Percentiles rank a stretch among this genome's conserved stretches.
Conservation (phyloP, 1,139 yeast genomes). For the Protomyces inundatus region DNA sequence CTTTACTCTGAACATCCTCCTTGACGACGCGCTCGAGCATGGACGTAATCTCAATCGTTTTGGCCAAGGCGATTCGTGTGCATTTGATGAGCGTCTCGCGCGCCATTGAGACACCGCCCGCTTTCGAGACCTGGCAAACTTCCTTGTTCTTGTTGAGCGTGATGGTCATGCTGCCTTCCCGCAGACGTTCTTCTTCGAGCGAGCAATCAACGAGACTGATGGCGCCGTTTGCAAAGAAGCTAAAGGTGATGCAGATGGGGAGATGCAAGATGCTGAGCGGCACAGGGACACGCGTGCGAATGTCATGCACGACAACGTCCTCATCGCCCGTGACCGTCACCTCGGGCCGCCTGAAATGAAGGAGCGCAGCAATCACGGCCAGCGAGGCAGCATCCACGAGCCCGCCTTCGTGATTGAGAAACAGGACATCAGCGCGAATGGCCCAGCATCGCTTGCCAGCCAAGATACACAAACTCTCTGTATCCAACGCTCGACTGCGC, state of each 20-base stretch:
- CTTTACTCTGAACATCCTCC: constrained; percentile 46
- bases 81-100: constrained; percentile 65
- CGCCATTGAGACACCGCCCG: constrained; percentile 85
- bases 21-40: constrained; percentile 55
- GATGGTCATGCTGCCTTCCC: constrained; percentile 75
- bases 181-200: constrained; percentile 65
- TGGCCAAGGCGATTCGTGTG: constrained; percentile 58
- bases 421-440: constrained; percentile 81
- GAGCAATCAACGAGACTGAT: constrained; percentile 68
- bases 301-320: constrained; percentile 53
- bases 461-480: constrained; percentile 81
- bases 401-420: constrained; percentile 85
- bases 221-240: constrained; percentile 54
- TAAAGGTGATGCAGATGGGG: constrained; percentile 87
- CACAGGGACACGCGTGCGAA: constrained; percentile 74
- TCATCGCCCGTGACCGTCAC: constrained; percentile 60
- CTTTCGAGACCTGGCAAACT: constrained; percentile 79
- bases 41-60: constrained; percentile 61
- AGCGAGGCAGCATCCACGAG: constrained; percentile 84
- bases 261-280: constrained; percentile 79
- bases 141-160: constrained; percentile 88
- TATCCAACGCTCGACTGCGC: constrained; percentile 81
- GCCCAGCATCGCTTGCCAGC: constrained; percentile 93
- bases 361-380: constrained; percentile 79
- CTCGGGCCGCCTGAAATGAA: constrained; percentile 81